Base-by-base conservation (phyloP, 805 yeast genomes). In the Kodamaea restingae region DNA sequence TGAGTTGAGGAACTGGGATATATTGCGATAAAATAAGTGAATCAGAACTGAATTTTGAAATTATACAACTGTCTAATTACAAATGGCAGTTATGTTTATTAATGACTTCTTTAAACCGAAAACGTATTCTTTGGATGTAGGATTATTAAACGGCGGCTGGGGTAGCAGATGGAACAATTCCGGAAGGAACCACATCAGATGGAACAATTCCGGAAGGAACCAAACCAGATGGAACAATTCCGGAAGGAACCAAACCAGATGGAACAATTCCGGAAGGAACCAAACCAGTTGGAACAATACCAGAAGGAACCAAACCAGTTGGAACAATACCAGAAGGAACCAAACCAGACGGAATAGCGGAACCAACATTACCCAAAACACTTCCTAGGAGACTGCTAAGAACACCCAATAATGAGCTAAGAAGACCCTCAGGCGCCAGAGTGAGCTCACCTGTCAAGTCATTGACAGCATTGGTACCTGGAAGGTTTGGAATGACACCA, bases 201-300 rank as follows among this genome's bases (percentile, higher is more conserved):
- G 37, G 37, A 26, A 35, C 15, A 8, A 35, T 7, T 7, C 32
- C 32, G 3, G 25, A 10, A 15, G 37, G 37, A 35, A 35, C 11
- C 7, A 35, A 7, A 12, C 15, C 18, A 10, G 37, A 25, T 11
- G 37, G 37, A 25, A 35, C 25, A 9, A 35, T 6, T 4, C 32
- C 32, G 18, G 25, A 7, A 15, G 37, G 37, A 6, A 35, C 11
- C n/a, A 35, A 11, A 25, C 32, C 37, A 7, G 36, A 6, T 15
- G 37, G 37, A 25, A 35, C 25, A 9, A 35, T 4, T 4, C 32
- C 32, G 18, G 25, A 12, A 10, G 37, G 37, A 5, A 35, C 11
- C n/a, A 35, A 11, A 25, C 32, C 37, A 7, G 36, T 14, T 15
- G 37, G 37, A 25, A 35, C 25, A 9, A 35, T 6, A 3, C 32